Evolutionary conservation across 1,284 basidiomycete genomes (phyloP).

Genomic region (Neonothopanus nambi): DNA sequence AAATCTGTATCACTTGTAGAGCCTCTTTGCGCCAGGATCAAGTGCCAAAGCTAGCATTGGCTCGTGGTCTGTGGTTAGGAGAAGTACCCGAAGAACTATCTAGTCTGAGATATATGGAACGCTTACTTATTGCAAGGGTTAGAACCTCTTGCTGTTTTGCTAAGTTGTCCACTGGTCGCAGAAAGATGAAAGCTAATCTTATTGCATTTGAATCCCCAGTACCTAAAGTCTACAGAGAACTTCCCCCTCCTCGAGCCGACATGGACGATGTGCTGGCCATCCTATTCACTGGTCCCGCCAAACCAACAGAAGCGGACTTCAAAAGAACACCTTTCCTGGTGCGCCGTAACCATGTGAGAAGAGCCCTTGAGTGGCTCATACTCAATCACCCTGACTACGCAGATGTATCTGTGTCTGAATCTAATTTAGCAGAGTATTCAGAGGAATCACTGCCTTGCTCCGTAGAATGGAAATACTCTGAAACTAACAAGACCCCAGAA

Average conservation of each 20-base stretch:
- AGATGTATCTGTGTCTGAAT: constrained; percentile 24
- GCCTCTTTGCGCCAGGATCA: constrained; percentile 18
- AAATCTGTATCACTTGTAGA: constrained; percentile 20
- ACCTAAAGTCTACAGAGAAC: too few relatives aligned
- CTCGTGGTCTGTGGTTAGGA: constrained; percentile 40
- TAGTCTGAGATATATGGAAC: constrained; percentile 25
- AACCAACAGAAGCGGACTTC: constrained; percentile 21
- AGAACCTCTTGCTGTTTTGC: too few relatives aligned
- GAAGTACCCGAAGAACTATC: constrained; percentile 30
- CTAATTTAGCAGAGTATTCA: neutral
- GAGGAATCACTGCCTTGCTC: constrained; percentile 31
- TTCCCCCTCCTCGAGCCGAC: constrained; percentile 13
- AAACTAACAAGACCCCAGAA: constrained; percentile 20
- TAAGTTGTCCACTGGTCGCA: constrained; percentile 19
- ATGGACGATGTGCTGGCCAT: constrained; percentile 8
- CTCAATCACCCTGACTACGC: constrained; percentile 31
- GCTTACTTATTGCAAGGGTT: constrained; percentile 20
- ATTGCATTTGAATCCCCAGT: constrained; percentile 30
- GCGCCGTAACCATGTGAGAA: constrained; percentile 18
- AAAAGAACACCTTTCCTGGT: too few relatives aligned
- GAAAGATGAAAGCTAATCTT: constrained; percentile 27
- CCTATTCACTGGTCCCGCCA: constrained; percentile 5
- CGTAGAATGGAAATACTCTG: constrained; percentile 25
- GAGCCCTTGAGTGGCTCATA: constrained; percentile 31
- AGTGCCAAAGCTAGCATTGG: constrained; percentile 30